Evolutionary conservation across 2,329 filamentous ascomycete genomes (phyloP).

Genomic region (Trichoderma sp.): DNA sequence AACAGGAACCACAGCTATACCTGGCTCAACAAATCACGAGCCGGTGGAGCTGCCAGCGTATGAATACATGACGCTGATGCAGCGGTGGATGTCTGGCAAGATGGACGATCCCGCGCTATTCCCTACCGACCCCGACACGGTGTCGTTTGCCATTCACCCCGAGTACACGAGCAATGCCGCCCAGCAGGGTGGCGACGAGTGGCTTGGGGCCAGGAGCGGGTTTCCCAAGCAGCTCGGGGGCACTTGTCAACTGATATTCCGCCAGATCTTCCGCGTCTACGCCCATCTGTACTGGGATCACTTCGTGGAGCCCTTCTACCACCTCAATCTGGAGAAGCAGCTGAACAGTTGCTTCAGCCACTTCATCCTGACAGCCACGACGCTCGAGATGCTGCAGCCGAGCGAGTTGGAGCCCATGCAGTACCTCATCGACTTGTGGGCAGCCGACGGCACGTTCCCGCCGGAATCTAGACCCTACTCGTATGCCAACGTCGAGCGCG

Average conservation of each 20-base stretch:
- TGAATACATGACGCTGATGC: slow-evolving; percentile 88
- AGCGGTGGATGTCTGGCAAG: slow-evolving; percentile 93
- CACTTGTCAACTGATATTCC: slow-evolving; percentile 86
- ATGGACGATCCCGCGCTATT: slow-evolving; percentile 83
- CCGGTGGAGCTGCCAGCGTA: slow-evolving; percentile 85
- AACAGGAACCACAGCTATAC: slow-evolving; percentile 79
- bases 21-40: slow-evolving; percentile 68
- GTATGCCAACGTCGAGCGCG: slow-evolving; percentile 51
- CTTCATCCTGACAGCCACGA: slow-evolving; percentile 74
- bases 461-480: slow-evolving; percentile 63
- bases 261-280: slow-evolving; percentile 96
- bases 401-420: slow-evolving; percentile 91
- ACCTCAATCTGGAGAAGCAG: slow-evolving; percentile 72
- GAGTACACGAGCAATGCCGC: slow-evolving; percentile 53
- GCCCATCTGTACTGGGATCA: slow-evolving; percentile 95
- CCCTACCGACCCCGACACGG: slow-evolving; percentile 72
- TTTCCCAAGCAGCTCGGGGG: slow-evolving; percentile 83
- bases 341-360: slow-evolving; percentile 82
- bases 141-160: slow-evolving; percentile 61
- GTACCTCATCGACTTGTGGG: slow-evolving; percentile 84
- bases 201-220: slow-evolving; percentile 84
- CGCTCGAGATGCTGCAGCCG: slow-evolving; percentile 75
- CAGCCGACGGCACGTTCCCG: slow-evolving; percentile 79
- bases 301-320: slow-evolving; percentile 77
- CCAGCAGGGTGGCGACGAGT: slow-evolving; percentile 62